These are phyloP conservation scores for Cyphellophora attinorum DNA, from an alignment of 2,329 filamentous ascomycete species.

Conservation along the genomic window DNA sequence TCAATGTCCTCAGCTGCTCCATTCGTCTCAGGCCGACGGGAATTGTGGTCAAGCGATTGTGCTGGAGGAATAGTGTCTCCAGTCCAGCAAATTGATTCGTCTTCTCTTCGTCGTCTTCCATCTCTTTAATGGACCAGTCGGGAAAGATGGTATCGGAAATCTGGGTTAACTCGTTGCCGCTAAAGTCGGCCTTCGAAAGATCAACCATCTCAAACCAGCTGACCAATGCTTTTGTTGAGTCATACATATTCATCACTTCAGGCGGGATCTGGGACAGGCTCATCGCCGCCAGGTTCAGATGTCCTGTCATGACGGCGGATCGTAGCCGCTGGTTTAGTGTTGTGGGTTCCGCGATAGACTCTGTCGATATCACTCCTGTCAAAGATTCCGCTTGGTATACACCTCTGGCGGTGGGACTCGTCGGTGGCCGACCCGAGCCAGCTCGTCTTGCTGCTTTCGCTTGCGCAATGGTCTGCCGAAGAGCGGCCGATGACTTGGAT, in stretches of 20 bases:
- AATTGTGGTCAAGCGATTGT: constrained; percentile 63
- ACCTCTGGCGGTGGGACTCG: too few relatives aligned
- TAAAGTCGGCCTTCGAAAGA: constrained; percentile 70
- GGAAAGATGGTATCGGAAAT: constrained; percentile 71
- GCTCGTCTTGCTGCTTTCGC: constrained; percentile 54
- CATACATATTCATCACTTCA: constrained; percentile 86
- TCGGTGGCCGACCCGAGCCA: too few relatives aligned
- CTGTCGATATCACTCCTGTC: too few relatives aligned
- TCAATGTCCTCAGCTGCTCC: constrained; percentile 66
- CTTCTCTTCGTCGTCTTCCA: constrained; percentile 55
- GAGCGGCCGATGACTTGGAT: constrained; percentile 64
- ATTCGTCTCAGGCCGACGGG: constrained; percentile 69
- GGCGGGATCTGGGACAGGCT: constrained; percentile 67
- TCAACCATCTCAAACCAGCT: constrained; percentile 92
- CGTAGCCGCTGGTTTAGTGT: too few relatives aligned
- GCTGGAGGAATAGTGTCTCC: constrained; percentile 75
- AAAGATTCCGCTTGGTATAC: too few relatives aligned
- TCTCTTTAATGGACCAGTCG: constrained; percentile 48
- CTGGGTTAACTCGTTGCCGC: constrained; percentile 76
- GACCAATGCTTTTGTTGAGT: constrained; percentile 51
- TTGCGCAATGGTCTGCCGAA: constrained; percentile 86
- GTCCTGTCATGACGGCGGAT: constrained; percentile 70
- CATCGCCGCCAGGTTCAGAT: constrained; percentile 81
- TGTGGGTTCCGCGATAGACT: too few relatives aligned
- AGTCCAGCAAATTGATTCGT: constrained; percentile 74